Conservation (phyloP, 2,329 filamentous ascomycete species). For the Sarocladium kiliense region DNA sequence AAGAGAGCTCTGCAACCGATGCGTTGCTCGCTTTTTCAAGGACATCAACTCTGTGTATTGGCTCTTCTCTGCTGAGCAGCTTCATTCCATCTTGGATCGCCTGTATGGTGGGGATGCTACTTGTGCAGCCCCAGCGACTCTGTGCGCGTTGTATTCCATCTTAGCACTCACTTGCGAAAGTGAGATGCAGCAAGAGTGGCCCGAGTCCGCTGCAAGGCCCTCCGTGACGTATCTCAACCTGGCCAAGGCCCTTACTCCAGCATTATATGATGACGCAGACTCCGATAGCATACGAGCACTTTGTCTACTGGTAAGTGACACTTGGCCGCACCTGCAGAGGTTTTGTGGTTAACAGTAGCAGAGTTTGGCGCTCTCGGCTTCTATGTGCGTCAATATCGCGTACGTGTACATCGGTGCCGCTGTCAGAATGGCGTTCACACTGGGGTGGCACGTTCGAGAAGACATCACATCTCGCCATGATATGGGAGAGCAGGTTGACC, state of each 20-base stretch:
- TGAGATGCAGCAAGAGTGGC: slow-evolving; percentile 7
- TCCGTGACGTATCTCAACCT: slow-evolving; percentile 4
- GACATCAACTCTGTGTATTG: slow-evolving; percentile 9
- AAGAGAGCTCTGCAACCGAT: slow-evolving; percentile 1
- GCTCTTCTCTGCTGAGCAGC: slow-evolving; percentile 3
- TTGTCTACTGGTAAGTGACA: neutral
- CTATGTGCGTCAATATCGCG: slow-evolving; percentile 5
- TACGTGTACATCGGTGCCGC: slow-evolving; percentile 7
- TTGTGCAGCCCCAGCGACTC: neutral
- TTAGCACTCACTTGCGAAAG: slow-evolving; percentile 5
- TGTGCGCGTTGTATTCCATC: neutral
- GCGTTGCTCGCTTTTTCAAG: neutral
- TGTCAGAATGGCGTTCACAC: slow-evolving; percentile 2
- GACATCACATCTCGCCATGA: neutral
- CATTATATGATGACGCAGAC: slow-evolving; percentile 1
- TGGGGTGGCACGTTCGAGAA: neutral
- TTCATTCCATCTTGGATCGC: neutral
- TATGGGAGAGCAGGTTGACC: neutral
- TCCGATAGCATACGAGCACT: neutral
- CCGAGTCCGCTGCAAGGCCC: neutral
- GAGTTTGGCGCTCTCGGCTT: slow-evolving; percentile 5
- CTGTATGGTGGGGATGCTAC: neutral
- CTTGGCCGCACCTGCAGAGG: too few relatives aligned
- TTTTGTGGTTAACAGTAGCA: neutral
- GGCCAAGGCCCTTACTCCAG: slow-evolving; percentile 3